Evolutionary conservation across 2,329 filamentous ascomycete species (phyloP).

Genomic region (Cryphonectria parasitica): DNA sequence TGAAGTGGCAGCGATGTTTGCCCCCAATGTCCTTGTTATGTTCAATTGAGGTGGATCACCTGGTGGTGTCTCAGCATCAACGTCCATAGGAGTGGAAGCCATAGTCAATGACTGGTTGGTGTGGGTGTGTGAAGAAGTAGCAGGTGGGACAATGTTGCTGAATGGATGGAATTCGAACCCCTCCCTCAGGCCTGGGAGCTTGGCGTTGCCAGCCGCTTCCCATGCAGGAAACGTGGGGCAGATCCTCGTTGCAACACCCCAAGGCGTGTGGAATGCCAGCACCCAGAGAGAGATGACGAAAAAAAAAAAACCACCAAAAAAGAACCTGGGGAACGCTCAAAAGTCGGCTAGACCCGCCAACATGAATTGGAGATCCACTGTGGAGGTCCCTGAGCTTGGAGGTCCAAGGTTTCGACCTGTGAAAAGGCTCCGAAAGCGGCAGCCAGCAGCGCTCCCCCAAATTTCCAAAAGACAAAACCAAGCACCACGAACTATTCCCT

Average conservation of each 20-base stretch:
- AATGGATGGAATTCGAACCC: not conserved
- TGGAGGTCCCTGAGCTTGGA: not conserved
- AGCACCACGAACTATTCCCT: not conserved
- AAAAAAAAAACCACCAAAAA: not conserved
- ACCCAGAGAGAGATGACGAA: not conserved
- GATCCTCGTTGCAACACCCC: not conserved
- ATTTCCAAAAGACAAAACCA: conserved; percentile 8
- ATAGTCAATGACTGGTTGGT: conserved; percentile 38
- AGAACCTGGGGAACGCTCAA: conserved; percentile 22
- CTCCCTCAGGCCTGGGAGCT: not conserved
- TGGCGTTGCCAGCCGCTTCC: conserved; percentile 4
- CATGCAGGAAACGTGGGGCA: conserved; percentile 22
- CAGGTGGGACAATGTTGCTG: conserved; percentile 5
- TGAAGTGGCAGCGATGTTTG: conserved; percentile 53
- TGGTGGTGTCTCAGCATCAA: conserved; percentile 51
- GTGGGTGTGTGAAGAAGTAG: not conserved
- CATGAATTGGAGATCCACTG: not conserved
- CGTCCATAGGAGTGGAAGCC: conserved; percentile 61
- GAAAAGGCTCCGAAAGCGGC: conserved; percentile 16
- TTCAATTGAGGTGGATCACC: conserved; percentile 49
- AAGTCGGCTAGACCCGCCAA: conserved; percentile 8
- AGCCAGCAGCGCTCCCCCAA: not conserved
- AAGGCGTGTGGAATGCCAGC: not conserved
- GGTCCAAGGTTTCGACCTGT: conserved; percentile 15
- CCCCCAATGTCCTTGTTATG: conserved; percentile 52